phyloP scores from a whole-genome alignment of 306 rosid species.

The Sindora glabra region DNA sequence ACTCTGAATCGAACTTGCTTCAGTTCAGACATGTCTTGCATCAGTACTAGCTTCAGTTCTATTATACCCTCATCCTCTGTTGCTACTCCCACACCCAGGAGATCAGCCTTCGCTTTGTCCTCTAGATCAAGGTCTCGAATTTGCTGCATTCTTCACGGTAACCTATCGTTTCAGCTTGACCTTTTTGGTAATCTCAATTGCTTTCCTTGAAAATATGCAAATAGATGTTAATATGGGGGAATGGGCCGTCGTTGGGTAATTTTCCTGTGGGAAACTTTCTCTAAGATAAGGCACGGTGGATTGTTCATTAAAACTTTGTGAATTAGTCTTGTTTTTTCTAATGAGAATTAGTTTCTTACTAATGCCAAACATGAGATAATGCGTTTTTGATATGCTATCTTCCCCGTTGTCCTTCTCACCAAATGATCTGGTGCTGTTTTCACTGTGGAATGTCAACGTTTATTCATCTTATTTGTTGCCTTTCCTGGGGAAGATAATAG shows the following conservation, averaged over 20 bases:
- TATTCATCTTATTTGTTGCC: background rate
- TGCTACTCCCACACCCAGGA: constrained; percentile 22
- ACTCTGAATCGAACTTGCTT: background rate
- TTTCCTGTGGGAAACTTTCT: background rate
- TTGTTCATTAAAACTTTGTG: background rate
- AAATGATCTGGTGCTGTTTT: background rate
- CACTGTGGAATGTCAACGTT: background rate
- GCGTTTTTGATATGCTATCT: background rate
- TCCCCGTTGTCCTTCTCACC: background rate
- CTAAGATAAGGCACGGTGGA: background rate
- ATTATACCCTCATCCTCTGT: constrained; percentile 32
- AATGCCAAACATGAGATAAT: background rate
- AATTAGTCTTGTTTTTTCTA: background rate
- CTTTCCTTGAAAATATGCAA: background rate
- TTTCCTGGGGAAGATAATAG: background rate
- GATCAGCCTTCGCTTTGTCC: constrained; percentile 24
- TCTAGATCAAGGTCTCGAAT: constrained; percentile 29
- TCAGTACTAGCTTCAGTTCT: constrained; percentile 28
- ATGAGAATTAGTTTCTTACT: background rate
- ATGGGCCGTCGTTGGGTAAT: background rate
- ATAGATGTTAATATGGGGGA: background rate
- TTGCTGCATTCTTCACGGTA: constrained; percentile 65
- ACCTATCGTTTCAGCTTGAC: background rate
- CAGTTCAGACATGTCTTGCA: constrained; percentile 46
- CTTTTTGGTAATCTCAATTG: background rate